Conservation (phyloP, 2,329 filamentous ascomycete genomes). For the Aspergillus hiratsukae region DNA sequence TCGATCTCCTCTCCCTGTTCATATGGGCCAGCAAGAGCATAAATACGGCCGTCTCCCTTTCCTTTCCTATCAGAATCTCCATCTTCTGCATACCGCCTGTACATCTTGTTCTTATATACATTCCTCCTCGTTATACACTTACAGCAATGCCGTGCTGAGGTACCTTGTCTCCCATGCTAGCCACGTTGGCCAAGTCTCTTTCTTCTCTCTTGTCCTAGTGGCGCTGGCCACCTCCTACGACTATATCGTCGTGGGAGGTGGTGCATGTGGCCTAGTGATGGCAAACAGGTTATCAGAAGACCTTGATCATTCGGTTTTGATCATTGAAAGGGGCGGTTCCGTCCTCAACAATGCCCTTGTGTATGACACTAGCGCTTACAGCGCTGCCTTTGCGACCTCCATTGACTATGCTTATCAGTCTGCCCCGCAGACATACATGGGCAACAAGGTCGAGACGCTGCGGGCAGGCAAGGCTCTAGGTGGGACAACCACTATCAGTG, state of each 20-base stretch:
- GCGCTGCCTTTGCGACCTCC: too few species aligned
- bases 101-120: not conserved
- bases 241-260: too few species aligned
- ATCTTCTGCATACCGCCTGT: not conserved
- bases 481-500: too few species aligned
- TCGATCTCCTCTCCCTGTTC: not conserved
- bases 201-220: too few species aligned
- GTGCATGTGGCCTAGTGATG: conserved; percentile 16
- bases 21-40: not conserved
- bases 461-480: too few species aligned
- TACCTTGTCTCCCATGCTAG: too few species aligned
- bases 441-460: too few species aligned
- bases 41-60: not conserved
- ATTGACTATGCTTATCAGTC: too few species aligned
- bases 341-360: conserved; percentile 10
- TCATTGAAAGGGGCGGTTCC: conserved; percentile 28
- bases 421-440: too few species aligned
- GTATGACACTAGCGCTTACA: too few species aligned
- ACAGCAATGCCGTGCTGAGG: not conserved
- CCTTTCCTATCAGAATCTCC: not conserved
- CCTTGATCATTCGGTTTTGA: conserved; percentile 19
- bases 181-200: too few species aligned
- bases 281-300: conserved; percentile 33
- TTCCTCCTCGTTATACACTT: not conserved
- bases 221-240: too few species aligned